A percentile compares a stretch with the other conserved stretches of the same genome.
These are phyloP conservation scores for Plicaturopsis crispa DNA, from an alignment of 768 basidiomycete genomes.

Conservation along the genomic window DNA sequence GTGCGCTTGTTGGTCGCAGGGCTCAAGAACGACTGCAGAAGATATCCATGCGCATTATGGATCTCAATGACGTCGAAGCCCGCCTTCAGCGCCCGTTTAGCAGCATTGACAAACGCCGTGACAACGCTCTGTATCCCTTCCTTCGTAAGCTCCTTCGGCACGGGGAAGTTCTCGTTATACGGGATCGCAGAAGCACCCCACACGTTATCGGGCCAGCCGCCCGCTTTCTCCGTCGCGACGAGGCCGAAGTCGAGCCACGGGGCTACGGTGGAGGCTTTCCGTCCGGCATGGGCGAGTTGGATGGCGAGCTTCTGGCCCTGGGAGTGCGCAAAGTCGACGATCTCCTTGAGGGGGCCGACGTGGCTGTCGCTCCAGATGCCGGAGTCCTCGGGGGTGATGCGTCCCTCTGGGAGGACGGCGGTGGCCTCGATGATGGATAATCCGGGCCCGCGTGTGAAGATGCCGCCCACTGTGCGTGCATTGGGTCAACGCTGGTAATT, in stretches of 20 bases:
- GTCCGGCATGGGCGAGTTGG: conserved; percentile 71
- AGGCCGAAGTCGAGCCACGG: conserved; percentile 46
- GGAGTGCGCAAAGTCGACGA: conserved; percentile 68
- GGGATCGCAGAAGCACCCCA: conserved; percentile 49
- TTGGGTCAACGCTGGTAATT: not conserved
- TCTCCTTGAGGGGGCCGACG: conserved; percentile 31
- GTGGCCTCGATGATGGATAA: conserved; percentile 61
- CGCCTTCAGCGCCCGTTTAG: conserved; percentile 30
- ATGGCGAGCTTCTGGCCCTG: conserved; percentile 65
- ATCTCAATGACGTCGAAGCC: conserved; percentile 26
- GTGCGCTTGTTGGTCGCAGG: conserved; percentile 42
- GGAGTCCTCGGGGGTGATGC: conserved; percentile 59
- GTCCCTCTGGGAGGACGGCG: conserved; percentile 49
- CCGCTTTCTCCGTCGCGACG: conserved; percentile 25
- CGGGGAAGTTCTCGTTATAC: conserved; percentile 28
- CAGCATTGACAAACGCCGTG: conserved; percentile 29
- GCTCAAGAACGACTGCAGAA: conserved; percentile 33
- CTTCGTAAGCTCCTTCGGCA: conserved; percentile 33
- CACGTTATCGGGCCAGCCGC: conserved; percentile 50
- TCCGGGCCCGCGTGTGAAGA: conserved; percentile 46
- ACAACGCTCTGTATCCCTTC: conserved; percentile 38
- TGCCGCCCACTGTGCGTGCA: conserved; percentile 36
- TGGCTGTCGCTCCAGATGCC: conserved; percentile 64
- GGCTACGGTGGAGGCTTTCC: conserved; percentile 60
- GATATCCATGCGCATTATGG: conserved; percentile 35